Evolutionary conservation across 2,329 filamentous ascomycete species (phyloP).

Genomic region (Alternaria alternata): DNA sequence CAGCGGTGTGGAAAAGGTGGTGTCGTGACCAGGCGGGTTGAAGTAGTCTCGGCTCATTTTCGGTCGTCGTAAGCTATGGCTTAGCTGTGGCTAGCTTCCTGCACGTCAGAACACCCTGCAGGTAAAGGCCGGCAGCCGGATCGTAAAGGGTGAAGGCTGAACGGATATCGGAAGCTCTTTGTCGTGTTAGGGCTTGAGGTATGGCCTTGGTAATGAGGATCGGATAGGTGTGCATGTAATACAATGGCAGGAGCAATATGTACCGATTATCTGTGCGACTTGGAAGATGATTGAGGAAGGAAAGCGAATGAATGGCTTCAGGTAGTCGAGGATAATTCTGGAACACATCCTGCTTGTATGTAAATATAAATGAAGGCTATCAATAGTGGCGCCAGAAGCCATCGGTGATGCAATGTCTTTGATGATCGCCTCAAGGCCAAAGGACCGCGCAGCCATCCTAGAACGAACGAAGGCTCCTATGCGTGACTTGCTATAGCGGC

Average conservation of each 20-base stretch:
- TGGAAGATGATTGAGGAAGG: slow-evolving; percentile 8
- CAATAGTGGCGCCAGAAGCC: slow-evolving; percentile 12
- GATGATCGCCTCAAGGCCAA: slow-evolving; percentile 25
- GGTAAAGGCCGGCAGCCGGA: slow-evolving; percentile 22
- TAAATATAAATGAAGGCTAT: slow-evolving; percentile 17
- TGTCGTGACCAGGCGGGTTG: slow-evolving; percentile 34
- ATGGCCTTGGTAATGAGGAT: neutral
- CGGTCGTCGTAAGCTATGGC: slow-evolving; percentile 34
- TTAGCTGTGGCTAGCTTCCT: slow-evolving; percentile 36
- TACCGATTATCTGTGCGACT: slow-evolving; percentile 15
- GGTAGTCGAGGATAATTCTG: slow-evolving; percentile 1
- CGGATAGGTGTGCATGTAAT: slow-evolving; percentile 9
- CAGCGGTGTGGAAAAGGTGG: slow-evolving; percentile 37
- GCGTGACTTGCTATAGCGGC: slow-evolving; percentile 9
- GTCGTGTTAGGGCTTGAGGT: neutral
- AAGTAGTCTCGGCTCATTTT: slow-evolving; percentile 44
- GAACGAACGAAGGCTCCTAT: slow-evolving; percentile 23
- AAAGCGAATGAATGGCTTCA: slow-evolving; percentile 4
- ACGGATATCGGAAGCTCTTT: slow-evolving; percentile 11
- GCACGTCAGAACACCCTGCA: slow-evolving; percentile 35
- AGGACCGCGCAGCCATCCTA: slow-evolving; percentile 15
- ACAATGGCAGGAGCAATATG: slow-evolving; percentile 17
- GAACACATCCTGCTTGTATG: slow-evolving; percentile 9
- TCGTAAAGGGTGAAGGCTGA: slow-evolving; percentile 7
- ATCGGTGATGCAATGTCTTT: slow-evolving; percentile 21